Evolutionary conservation across 306 rosid genomes (phyloP).

Genomic region (Vigna unguiculata): DNA sequence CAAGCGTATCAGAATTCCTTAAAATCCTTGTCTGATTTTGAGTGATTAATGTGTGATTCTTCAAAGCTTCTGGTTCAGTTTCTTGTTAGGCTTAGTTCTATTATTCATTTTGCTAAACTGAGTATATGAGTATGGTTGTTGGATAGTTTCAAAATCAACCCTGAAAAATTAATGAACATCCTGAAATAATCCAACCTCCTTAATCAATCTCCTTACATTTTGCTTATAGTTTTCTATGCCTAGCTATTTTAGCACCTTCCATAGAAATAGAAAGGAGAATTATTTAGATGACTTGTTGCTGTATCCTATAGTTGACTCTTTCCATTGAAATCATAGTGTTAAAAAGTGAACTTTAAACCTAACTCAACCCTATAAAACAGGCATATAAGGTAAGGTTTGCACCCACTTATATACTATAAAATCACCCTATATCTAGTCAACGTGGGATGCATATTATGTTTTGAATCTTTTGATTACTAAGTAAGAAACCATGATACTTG

Average conservation of each 20-base stretch:
- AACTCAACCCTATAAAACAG: too few species aligned
- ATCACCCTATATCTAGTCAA: too few species aligned
- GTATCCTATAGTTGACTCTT: not conserved
- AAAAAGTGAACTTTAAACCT: too few species aligned
- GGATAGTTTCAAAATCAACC: not conserved
- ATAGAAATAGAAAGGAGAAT: not conserved
- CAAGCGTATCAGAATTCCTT: slow-evolving; percentile 1
- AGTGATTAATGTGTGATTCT: slow-evolving; percentile 13
- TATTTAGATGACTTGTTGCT: not conserved
- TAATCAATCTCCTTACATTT: not conserved
- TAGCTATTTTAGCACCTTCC: not conserved
- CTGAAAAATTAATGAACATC: not conserved
- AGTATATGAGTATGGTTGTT: slow-evolving; percentile 7
- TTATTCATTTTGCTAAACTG: not conserved
- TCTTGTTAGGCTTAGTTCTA: slow-evolving; percentile 8
- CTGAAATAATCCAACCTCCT: not conserved
- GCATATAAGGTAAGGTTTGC: too few species aligned
- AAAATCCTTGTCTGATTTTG: not conserved
- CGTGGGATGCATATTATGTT: not conserved
- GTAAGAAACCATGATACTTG: not conserved
- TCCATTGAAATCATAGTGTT: not conserved
- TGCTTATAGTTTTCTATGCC: not conserved
- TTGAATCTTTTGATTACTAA: not conserved
- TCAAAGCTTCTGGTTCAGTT: slow-evolving; percentile 7
- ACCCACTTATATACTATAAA: too few species aligned